Evolutionary conservation across 495 filamentous ascomycete species (phyloP), one percentile per base, ranked within the genome.

Genomic region (Penicillium nucicola): DNA sequence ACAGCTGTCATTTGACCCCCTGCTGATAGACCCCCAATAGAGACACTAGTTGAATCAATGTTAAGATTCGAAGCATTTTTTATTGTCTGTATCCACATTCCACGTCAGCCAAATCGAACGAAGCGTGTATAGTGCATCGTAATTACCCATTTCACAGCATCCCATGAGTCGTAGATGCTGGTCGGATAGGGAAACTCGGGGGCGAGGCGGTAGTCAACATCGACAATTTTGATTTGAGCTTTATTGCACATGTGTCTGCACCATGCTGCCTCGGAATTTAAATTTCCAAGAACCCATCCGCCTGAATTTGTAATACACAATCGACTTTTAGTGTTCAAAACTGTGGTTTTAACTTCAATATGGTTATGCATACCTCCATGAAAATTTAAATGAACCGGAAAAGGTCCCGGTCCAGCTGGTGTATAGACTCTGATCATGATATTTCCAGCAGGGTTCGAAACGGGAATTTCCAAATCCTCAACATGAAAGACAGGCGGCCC

Each of bases 41-140:
- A 77, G 14, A 77, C 45, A 2, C 68, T 71, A 15, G 71, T 66
- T 14, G 83, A 79, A 45, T 89, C 76, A 32, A 76, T 60, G 30
- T 65, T 62, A 30, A 77, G 56, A 19, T 42, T 31, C 0, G 50
- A 45, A 2, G 67, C 58, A 32, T 67, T 55, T 15, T 50, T 36
- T 28, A 70, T 64, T 1, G 62, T 47, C 44, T 47, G n/a, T 38
- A 28, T 8, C 10, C 10, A 15, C 13, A 22, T 33, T 32, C 15
- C 1, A 9, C 11, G 12, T 45, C 33, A 45, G 10, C 9, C 4
- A 20, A 45, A 13, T 11, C 7, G 14, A 31, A 3, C 1, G 6
- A 3, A 17, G 18, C 5, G 1, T 8, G 1, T 11, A 19, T 15
- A 5, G 23, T n/a, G 15, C 2, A 2, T 12, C 15, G 12, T 25